phyloP scores from a whole-genome alignment of 2,329 filamentous ascomycete genomes.

The Pleomassaria siparia region DNA sequence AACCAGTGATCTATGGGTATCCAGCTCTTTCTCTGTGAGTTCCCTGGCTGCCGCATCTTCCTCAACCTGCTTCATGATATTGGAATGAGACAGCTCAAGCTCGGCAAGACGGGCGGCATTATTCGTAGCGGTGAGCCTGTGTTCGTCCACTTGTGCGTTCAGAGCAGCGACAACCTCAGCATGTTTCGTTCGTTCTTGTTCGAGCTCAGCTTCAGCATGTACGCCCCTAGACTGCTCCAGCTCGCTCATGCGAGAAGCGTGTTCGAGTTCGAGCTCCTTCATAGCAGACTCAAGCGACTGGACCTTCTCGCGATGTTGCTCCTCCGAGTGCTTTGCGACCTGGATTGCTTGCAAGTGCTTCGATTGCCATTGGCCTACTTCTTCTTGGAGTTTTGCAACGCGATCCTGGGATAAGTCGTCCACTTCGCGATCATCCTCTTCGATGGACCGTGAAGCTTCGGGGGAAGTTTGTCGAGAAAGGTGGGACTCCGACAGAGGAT shows the following conservation, averaged over 20 bases:
- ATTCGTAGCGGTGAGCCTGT: constrained; percentile 70
- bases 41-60: constrained; percentile 64
- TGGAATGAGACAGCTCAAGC: constrained; percentile 71
- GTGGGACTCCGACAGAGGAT: constrained; percentile 18
- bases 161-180: constrained; percentile 60
- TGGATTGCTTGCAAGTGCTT: constrained; percentile 73
- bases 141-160: constrained; percentile 76
- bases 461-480: constrained; percentile 17
- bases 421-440: constrained; percentile 24
- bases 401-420: constrained; percentile 53
- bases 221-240: constrained; percentile 32
- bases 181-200: constrained; percentile 46
- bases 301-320: constrained; percentile 71
- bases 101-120: constrained; percentile 71
- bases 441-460: constrained; percentile 7
- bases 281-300: constrained; percentile 69
- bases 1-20: constrained; percentile 54
- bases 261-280: constrained; percentile 40
- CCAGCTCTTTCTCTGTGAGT: constrained; percentile 54
- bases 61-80: constrained; percentile 68
- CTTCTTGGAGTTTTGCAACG: constrained; percentile 67
- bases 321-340: constrained; percentile 71
- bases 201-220: constrained; percentile 35
- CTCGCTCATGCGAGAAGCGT: constrained; percentile 31
- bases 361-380: constrained; percentile 72